Evolutionary conservation across 345 rosid genomes (phyloP).

Genomic region (Pistacia vera): DNA sequence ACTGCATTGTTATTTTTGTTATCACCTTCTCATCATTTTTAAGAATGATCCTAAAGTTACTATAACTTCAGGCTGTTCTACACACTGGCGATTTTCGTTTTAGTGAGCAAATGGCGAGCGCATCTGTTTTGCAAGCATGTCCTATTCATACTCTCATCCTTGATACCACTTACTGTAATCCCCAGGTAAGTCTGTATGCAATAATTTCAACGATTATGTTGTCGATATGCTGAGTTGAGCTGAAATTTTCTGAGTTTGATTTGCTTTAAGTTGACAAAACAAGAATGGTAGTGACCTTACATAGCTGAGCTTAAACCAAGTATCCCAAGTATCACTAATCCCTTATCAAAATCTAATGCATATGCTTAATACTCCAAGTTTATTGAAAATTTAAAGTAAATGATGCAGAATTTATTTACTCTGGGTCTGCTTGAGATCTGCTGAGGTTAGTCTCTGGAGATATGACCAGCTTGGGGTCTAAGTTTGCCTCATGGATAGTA

Average conservation of each 20-base stretch:
- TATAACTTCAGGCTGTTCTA: slow-evolving; percentile 59
- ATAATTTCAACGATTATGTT: not conserved
- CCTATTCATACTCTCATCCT: slow-evolving; percentile 79
- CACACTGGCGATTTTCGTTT: slow-evolving; percentile 97
- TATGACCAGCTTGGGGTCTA: not conserved
- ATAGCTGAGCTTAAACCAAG: not conserved
- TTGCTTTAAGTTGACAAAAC: not conserved
- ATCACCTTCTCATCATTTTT: slow-evolving; percentile 11
- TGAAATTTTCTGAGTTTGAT: not conserved
- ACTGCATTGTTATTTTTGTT: slow-evolving; percentile 7
- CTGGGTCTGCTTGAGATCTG: not conserved
- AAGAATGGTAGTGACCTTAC: not conserved
- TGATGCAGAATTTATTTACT: not conserved
- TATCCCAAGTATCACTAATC: not conserved
- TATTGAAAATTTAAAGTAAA: not conserved
- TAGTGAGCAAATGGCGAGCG: slow-evolving; percentile 56
- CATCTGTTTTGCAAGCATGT: slow-evolving; percentile 37
- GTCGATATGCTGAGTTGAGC: not conserved
- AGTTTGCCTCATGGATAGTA: not conserved
- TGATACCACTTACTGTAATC: slow-evolving; percentile 95
- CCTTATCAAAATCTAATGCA: not conserved
- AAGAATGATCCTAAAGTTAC: slow-evolving; percentile 2
- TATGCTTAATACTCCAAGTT: not conserved
- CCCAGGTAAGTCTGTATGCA: slow-evolving; percentile 59
- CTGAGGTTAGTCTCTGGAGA: not conserved